Conservation (phyloP, 1,139 yeast species). For the Debaryomyces sp. region DNA sequence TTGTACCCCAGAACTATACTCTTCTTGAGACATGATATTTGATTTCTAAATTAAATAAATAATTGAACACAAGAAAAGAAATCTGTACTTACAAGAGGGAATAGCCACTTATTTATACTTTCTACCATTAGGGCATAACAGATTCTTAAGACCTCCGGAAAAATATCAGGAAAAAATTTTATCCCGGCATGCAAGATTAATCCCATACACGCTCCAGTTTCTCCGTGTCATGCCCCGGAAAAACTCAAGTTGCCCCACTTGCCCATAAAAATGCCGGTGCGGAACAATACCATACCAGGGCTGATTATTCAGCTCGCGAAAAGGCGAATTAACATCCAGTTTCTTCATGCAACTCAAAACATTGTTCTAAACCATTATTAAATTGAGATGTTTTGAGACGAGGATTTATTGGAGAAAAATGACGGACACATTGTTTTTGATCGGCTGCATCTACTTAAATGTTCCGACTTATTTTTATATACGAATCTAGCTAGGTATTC, state of each 20-base stretch:
- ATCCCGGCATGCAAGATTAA: slow-evolving; percentile 4
- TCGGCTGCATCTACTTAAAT: not conserved
- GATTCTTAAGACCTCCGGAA: slow-evolving; percentile 2
- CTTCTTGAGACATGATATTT: slow-evolving; percentile 24
- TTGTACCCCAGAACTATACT: slow-evolving; percentile 30
- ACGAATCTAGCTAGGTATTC: not conserved
- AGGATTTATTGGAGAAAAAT: not conserved
- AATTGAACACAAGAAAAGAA: not conserved
- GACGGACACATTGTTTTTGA: not conserved
- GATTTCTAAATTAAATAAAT: slow-evolving; percentile 2
- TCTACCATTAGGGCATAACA: not conserved
- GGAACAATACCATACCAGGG: not conserved
- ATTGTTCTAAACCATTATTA: not conserved
- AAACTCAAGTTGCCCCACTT: slow-evolving; percentile 5
- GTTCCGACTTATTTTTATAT: not conserved
- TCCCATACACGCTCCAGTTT: slow-evolving; percentile 9
- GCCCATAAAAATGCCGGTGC: not conserved
- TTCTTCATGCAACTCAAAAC: not conserved
- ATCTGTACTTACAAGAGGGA: not conserved
- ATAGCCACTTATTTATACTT: slow-evolving; percentile 4
- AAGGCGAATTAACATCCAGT: not conserved
- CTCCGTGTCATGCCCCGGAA: slow-evolving; percentile 11
- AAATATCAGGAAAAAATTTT: slow-evolving; percentile 3
- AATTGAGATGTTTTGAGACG: not conserved
- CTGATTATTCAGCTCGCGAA: not conserved